Evolutionary conservation across 768 basidiomycete species (phyloP).

Genomic region (Pleurotus cornucopiae): DNA sequence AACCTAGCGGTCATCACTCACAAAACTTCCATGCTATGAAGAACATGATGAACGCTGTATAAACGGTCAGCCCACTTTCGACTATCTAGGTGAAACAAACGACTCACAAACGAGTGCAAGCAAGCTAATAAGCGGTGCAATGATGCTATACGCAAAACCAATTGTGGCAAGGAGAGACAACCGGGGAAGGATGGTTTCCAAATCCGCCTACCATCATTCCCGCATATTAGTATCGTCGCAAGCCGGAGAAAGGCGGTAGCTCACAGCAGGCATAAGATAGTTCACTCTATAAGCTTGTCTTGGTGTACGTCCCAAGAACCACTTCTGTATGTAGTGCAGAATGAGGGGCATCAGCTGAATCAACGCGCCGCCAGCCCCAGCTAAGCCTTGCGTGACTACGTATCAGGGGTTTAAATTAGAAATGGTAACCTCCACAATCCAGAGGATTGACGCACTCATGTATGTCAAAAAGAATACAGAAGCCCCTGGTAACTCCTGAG

Average conservation of each 20-base stretch:
- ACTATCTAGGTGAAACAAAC: not conserved
- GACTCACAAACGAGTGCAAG: constrained; percentile 51
- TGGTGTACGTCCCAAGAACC: constrained; percentile 66
- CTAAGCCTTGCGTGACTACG: constrained; percentile 10
- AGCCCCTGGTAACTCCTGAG: constrained; percentile 35
- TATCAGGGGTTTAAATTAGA: not conserved
- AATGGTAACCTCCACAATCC: not conserved
- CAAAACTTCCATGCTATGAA: constrained; percentile 59
- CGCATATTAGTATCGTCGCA: too few relatives aligned
- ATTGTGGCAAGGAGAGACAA: constrained; percentile 51
- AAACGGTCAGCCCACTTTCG: not conserved
- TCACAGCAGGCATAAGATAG: constrained; percentile 49
- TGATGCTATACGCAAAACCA: constrained; percentile 53
- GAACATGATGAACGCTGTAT: constrained; percentile 47
- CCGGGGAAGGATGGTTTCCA: constrained; percentile 44
- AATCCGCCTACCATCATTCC: constrained; percentile 33
- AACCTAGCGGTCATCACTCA: constrained; percentile 21
- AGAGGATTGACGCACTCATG: constrained; percentile 1
- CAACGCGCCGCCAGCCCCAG: constrained; percentile 9
- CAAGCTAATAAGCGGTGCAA: constrained; percentile 64
- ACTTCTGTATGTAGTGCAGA: constrained; percentile 58
- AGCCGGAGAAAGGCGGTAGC: constrained; percentile 8
- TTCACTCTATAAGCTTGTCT: constrained; percentile 55
- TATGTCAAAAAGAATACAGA: constrained; percentile 58
- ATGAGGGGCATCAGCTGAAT: constrained; percentile 24